A percentile compares a stretch with the other conserved stretches of the same genome.
phyloP scores from a whole-genome alignment of 116 monocot species.

The Papilionanthe hybrid region DNA sequence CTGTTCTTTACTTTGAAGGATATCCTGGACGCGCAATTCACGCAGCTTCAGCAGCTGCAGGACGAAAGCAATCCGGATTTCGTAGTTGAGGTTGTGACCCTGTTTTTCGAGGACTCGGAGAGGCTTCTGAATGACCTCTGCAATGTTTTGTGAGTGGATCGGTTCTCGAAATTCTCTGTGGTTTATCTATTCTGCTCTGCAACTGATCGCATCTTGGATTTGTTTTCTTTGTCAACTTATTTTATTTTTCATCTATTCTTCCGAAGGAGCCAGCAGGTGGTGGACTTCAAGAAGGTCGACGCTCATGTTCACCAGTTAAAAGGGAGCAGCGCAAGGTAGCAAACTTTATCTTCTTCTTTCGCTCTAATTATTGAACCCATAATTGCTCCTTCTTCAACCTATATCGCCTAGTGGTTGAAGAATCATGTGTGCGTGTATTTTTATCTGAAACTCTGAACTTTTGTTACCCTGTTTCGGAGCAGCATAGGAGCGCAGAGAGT shows the following conservation, averaged over 20 bases:
- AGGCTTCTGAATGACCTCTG: constrained; percentile 31
- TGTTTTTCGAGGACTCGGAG: constrained; percentile 42
- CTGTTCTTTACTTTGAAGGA: constrained; percentile 25
- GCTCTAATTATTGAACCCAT: neutral
- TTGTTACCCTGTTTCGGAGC: neutral
- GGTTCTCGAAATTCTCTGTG: neutral
- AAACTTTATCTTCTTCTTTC: no score
- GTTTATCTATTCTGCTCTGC: neutral
- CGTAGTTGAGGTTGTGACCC: constrained; percentile 36
- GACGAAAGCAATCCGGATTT: constrained; percentile 40
- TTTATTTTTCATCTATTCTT: neutral
- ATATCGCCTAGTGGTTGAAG: no score
- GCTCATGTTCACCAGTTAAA: constrained; percentile 46
- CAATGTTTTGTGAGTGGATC: constrained; percentile 17
- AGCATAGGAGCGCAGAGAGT: constrained; percentile 68
- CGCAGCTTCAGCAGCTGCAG: constrained; percentile 44
- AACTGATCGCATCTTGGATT: neutral
- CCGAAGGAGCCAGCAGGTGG: constrained; percentile 25
- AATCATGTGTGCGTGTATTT: no score
- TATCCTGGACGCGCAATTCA: constrained; percentile 38
- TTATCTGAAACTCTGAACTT: no score
- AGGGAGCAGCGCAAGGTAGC: constrained; percentile 52
- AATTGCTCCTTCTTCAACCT: neutral
- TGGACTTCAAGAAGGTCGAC: constrained; percentile 37
- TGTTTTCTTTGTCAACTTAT: neutral